A percentile compares a stretch with the other conserved stretches of the same genome.
Evolutionary conservation across 805 yeast species (phyloP).

Genomic region (Millerozyma acaciae): DNA sequence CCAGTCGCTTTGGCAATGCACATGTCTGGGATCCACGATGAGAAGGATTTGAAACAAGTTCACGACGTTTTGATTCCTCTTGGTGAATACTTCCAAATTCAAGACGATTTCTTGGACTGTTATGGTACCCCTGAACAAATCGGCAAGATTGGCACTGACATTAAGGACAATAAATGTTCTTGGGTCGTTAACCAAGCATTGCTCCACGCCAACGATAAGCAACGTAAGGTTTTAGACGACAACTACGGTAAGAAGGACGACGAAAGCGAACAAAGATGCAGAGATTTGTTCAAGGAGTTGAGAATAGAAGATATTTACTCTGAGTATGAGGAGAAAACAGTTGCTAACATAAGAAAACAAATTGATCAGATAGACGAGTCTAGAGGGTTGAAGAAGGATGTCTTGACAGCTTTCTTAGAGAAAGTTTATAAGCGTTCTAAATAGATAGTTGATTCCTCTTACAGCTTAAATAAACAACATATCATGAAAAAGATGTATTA

Average conservation of each 20-base stretch:
- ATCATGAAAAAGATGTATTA: no score
- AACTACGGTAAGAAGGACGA: constrained; percentile 87
- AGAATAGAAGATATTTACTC: constrained; percentile 66
- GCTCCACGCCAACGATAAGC: constrained; percentile 70
- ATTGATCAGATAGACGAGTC: constrained; percentile 80
- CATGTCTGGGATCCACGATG: constrained; percentile 74
- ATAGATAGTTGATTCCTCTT: no score
- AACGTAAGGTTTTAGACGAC: constrained; percentile 75
- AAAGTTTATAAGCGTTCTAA: constrained; percentile 94
- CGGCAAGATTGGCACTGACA: constrained; percentile 98
- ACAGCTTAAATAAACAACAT: background rate
- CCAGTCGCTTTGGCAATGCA: constrained; percentile 97
- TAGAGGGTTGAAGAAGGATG: constrained; percentile 88
- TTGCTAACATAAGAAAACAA: constrained; percentile 55
- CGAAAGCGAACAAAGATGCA: constrained; percentile 62
- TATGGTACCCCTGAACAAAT: constrained; percentile 96
- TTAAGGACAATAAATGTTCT: constrained; percentile 96
- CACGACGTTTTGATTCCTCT: constrained; percentile 83
- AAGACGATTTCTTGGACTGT: constrained; percentile 95
- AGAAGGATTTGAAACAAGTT: constrained; percentile 80
- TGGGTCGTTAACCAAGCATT: constrained; percentile 96
- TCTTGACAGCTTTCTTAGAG: constrained; percentile 76
- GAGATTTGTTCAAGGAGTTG: constrained; percentile 69
- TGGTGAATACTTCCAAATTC: constrained; percentile 98
- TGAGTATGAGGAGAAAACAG: constrained; percentile 79